These are phyloP conservation scores for Colletotrichum echinochloae DNA, from an alignment of 2,329 filamentous ascomycete genomes.

Conservation along the genomic window DNA sequence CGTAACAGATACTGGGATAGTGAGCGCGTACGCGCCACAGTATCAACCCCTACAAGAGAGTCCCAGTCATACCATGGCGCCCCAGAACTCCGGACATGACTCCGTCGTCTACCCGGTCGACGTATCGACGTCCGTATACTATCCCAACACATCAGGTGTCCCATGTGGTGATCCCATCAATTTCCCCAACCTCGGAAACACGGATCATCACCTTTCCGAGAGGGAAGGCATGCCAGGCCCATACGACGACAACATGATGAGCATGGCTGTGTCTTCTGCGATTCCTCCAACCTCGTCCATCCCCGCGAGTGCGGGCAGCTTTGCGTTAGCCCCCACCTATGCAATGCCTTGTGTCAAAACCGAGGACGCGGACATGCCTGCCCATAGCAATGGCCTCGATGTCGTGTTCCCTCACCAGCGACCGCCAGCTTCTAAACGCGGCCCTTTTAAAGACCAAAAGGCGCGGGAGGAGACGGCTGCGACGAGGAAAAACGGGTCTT, in stretches of 20 bases:
- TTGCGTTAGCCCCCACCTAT: slow-evolving; percentile 2
- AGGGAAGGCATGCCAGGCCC: slow-evolving; percentile 19
- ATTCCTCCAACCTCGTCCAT: slow-evolving; percentile 15
- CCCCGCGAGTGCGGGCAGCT: slow-evolving; percentile 12
- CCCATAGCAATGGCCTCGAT: slow-evolving; percentile 44
- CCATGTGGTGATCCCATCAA: neutral
- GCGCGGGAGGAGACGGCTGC: slow-evolving; percentile 66
- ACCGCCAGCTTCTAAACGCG: slow-evolving; percentile 57
- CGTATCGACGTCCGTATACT: slow-evolving; percentile 45
- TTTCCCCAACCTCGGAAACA: neutral
- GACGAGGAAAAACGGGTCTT: slow-evolving; percentile 69
- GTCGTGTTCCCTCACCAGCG: slow-evolving; percentile 51
- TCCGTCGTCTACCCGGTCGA: slow-evolving; percentile 55
- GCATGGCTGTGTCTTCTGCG: slow-evolving; percentile 15
- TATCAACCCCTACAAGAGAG: slow-evolving; percentile 54
- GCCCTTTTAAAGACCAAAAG: slow-evolving; percentile 66
- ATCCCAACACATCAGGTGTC: slow-evolving; percentile 33
- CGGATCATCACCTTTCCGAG: slow-evolving; percentile 1
- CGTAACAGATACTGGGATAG: slow-evolving; percentile 46
- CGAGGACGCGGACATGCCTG: slow-evolving; percentile 15
- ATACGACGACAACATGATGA: slow-evolving; percentile 24
- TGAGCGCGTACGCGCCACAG: slow-evolving; percentile 48
- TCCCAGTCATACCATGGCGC: slow-evolving; percentile 39
- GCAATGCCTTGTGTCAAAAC: slow-evolving; percentile 41
- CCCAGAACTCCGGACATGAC: slow-evolving; percentile 50